These are phyloP conservation scores for Arthrinium phaeospermum DNA, from an alignment of 2,329 filamentous ascomycete species.

Conservation along the genomic window DNA sequence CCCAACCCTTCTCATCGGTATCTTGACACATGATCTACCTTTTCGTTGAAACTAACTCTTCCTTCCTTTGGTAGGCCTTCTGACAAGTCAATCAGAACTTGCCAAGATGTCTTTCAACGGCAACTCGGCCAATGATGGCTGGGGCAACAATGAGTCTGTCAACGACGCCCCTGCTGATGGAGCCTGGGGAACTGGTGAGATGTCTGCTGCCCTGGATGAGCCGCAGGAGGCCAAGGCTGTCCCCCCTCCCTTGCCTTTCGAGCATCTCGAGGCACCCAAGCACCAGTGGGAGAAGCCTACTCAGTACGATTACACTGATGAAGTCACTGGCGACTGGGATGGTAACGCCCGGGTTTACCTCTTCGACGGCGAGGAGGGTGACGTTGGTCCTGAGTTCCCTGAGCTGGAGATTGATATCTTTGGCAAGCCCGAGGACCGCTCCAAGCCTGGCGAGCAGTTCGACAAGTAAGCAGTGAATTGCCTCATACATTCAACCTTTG, in stretches of 20 bases:
- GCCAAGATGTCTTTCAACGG: slow-evolving; percentile 15
- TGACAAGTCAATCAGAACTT: neutral
- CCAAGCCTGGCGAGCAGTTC: slow-evolving; percentile 64
- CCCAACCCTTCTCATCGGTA: neutral
- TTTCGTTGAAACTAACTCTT: neutral
- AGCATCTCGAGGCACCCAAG: slow-evolving; percentile 25
- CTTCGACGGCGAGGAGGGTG: slow-evolving; percentile 85
- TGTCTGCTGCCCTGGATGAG: slow-evolving; percentile 39
- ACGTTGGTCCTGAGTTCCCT: slow-evolving; percentile 75
- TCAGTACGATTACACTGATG: slow-evolving; percentile 53
- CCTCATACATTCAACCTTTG: neutral
- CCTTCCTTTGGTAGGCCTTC: neutral
- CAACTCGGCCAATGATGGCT: slow-evolving; percentile 16
- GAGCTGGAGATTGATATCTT: slow-evolving; percentile 82
- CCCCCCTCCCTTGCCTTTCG: slow-evolving; percentile 18
- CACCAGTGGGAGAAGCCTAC: slow-evolving; percentile 53
- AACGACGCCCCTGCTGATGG: slow-evolving; percentile 11
- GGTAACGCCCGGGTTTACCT: slow-evolving; percentile 73
- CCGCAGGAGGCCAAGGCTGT: slow-evolving; percentile 23
- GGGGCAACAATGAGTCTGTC: neutral
- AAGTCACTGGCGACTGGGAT: slow-evolving; percentile 48
- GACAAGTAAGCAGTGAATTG: slow-evolving; percentile 54
- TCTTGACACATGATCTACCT: neutral
- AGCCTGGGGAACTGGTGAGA: slow-evolving; percentile 27
- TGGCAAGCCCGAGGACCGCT: slow-evolving; percentile 57